Percentiles rank a stretch among this genome's conserved stretches.
phyloP scores from a whole-genome alignment of 2,329 filamentous ascomycete genomes.

The Juglanconis juglandina region DNA sequence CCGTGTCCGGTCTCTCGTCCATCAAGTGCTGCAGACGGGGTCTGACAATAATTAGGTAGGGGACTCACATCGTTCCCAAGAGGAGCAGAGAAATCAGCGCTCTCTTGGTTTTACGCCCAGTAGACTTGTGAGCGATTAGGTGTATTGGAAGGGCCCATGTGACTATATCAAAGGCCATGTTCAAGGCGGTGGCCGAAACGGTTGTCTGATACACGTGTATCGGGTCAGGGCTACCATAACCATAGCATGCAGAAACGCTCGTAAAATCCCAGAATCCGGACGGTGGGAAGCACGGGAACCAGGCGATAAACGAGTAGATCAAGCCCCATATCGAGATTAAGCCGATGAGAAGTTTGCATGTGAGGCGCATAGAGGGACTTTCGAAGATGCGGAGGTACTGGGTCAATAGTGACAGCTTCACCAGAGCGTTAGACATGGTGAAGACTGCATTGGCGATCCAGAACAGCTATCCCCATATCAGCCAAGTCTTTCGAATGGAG shows the following conservation, averaged over 20 bases:
- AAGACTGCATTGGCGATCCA: slow-evolving; percentile 20
- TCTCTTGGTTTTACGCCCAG: slow-evolving; percentile 27
- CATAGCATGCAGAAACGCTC: slow-evolving; percentile 19
- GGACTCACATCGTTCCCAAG: slow-evolving; percentile 29
- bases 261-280: slow-evolving; percentile 22
- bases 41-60: not conserved
- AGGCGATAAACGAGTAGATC: slow-evolving; percentile 22
- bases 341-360: slow-evolving; percentile 18
- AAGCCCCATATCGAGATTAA: slow-evolving; percentile 21
- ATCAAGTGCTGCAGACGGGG: not conserved
- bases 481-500: too few species aligned
- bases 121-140: slow-evolving; percentile 25
- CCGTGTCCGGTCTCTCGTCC: too few species aligned
- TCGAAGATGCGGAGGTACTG: slow-evolving; percentile 21
- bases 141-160: slow-evolving; percentile 31
- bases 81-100: slow-evolving; percentile 28
- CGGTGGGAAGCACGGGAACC: slow-evolving; percentile 26
- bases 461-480: slow-evolving; percentile 8
- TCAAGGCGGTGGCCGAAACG: slow-evolving; percentile 26
- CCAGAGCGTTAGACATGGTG: slow-evolving; percentile 19
- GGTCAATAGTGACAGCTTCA: slow-evolving; percentile 21
- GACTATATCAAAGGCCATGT: slow-evolving; percentile 30
- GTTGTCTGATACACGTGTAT: slow-evolving; percentile 25
- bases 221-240: slow-evolving; percentile 27
- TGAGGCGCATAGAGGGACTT: not conserved